Evolutionary conservation across 352 stramenopile species (phyloP).

Genomic region (Pythium guiyangense): DNA sequence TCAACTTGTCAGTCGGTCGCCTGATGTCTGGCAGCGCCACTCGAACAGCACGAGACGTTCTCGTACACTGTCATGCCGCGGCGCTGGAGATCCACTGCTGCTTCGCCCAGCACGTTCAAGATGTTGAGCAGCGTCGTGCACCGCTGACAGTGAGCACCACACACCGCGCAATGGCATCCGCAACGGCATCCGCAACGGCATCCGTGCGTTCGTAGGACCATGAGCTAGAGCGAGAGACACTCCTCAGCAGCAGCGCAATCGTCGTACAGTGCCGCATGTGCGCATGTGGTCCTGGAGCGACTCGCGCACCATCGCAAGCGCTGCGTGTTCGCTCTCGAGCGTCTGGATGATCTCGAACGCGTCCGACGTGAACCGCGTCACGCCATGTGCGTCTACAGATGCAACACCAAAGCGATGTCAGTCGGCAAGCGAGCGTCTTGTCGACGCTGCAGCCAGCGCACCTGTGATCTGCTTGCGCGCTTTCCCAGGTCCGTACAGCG

Average conservation of each 20-base stretch:
- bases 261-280: constrained; percentile 5
- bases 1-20: background rate
- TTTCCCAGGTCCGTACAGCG: too few species aligned
- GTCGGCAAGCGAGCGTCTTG: background rate
- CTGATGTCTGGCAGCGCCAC: too few species aligned
- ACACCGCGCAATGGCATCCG: background rate
- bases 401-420: background rate
- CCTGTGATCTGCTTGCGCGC: constrained; percentile 12
- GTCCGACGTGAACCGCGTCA: constrained; percentile 13
- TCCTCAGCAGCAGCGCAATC: too few species aligned
- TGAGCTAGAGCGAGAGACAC: too few species aligned
- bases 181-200: too few species aligned
- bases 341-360: constrained; percentile 7
- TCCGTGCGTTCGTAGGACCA: too few species aligned
- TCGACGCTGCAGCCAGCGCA: background rate
- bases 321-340: constrained; percentile 11
- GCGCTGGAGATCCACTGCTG: too few species aligned
- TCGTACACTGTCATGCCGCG: constrained; percentile 5
- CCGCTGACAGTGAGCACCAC: constrained; percentile 1
- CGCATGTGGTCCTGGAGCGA: constrained; percentile 6
- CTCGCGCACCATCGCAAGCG: constrained; percentile 9
- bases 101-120: constrained; percentile 6
- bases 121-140: constrained; percentile 14
- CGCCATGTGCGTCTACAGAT: constrained; percentile 4
- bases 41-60: too few species aligned